These are phyloP conservation scores for Nemania sp. DNA, from an alignment of 2,329 filamentous ascomycete species.

Conservation along the genomic window DNA sequence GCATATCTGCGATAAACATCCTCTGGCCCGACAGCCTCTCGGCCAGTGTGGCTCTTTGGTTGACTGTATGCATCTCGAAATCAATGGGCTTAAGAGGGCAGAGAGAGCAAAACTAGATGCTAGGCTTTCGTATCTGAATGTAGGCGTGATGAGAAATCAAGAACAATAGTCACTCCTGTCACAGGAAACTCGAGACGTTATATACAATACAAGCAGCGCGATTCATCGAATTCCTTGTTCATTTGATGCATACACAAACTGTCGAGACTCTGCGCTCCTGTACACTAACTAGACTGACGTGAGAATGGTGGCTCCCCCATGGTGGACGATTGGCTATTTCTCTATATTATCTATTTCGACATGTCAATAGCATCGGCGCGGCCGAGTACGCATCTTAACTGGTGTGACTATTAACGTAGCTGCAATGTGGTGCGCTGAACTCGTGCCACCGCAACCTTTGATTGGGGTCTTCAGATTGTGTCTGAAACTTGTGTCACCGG, in stretches of 20 bases:
- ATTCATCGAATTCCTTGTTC: not conserved
- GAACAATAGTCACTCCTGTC: not conserved
- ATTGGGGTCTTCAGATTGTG: too few species aligned
- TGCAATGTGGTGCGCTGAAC: too few species aligned
- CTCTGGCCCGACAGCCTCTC: slow-evolving; percentile 34
- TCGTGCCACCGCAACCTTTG: too few species aligned
- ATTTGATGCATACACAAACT: not conserved
- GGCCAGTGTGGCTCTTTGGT: slow-evolving; percentile 30
- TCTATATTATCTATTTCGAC: too few species aligned
- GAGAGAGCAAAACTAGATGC: not conserved
- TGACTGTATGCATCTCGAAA: slow-evolving; percentile 27
- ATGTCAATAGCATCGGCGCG: not conserved
- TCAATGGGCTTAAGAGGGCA: not conserved
- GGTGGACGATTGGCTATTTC: not conserved
- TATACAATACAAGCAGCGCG: not conserved
- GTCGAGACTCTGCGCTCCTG: not conserved
- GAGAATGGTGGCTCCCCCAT: not conserved
- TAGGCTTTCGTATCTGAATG: not conserved
- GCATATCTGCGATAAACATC: slow-evolving; percentile 36
- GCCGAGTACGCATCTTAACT: not conserved
- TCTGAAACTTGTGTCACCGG: too few species aligned
- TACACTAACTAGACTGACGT: too few species aligned
- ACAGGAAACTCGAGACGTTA: not conserved
- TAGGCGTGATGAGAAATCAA: not conserved
- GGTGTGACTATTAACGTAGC: too few species aligned